Base-by-base conservation (phyloP, 352 stramenopile species). In the Pythium phragmiticola region DNA sequence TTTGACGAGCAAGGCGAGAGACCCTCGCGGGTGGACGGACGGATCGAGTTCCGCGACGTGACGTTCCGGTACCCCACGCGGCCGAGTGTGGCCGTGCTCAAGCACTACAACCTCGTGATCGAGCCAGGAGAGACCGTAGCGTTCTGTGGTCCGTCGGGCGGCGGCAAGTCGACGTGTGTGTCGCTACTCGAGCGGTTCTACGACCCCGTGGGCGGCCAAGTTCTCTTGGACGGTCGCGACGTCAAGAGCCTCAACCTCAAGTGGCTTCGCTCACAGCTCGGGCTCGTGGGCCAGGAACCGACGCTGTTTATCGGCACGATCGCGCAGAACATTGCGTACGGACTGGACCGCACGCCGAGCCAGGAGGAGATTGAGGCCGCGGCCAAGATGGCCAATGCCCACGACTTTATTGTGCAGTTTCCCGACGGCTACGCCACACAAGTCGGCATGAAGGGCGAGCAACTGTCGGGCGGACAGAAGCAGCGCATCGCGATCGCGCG, bases 401-500 rank as follows among this genome's bases (percentile, higher is more conserved):
- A 62, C 43, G 55, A 45, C 9, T 62, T 62, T 9, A 62, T 62
- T 30, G 4, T n/a, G 42, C 55, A 62, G 33, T 62, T 62, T 46
- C 55, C 55, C n/a, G 55, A 62, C 28, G 55, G 55, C 2, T 62
- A 62, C 43, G 41, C 26, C 2, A 62, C 55, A 2, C 55, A 52
- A 36, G 55, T 62, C 28, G 55, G 55, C 8, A 30, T 52, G 21
- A 60, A 60, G 7, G 90, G 91, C 8, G 70, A 74, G 7, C 81
- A 94, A 50, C 74, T 99, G 12, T 85, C 73, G 0, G 79, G 82
- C 3, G 77, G 83, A 26, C 83, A 92, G 53, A 75, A 80, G 63
- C 82, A 89, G 61, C 77, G 96, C 5, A 90, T 98, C 56, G 89
- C 90, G 13, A 98, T 98, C 58, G 93, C 95, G 23, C 54, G 54